Base-by-base conservation (phyloP, 805 yeast genomes). In the Hanseniaspora nectarophila region DNA sequence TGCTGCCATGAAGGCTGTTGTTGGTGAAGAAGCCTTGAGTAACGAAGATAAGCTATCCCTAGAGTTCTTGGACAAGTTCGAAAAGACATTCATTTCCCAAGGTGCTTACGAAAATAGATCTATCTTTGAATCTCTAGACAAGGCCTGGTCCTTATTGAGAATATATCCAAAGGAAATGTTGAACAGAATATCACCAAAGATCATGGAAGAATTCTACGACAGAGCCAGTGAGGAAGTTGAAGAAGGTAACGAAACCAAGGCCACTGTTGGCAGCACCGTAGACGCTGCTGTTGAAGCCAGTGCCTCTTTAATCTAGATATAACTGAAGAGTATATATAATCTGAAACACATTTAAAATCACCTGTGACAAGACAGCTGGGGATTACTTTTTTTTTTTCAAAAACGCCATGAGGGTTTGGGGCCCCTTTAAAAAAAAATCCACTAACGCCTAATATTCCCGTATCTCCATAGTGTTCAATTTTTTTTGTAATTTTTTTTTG, bases 1-100 rank as follows among this genome's bases (percentile, higher is more conserved):
- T 26, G 98, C 98, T 47, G 97, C 98, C 61, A 92, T 92, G 99
- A 92, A 92, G 74, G 95, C 98, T 13, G 99, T 92, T 60, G 99
- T 92, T 61, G 99, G 99, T 80, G 99, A 92, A 72, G 99, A 92
- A 72, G 98, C 99, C 33, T 76, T 92, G 64, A 88, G 97, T 32
- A 86, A 86, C 58, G 99, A 92, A 70, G 99, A 92, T 72, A 94
- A 94, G 73, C 77, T 92, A 59, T 92, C 98, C 2, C 77, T 92
- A 66, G 99, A 92, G 74, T 92, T 92, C 68, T 80, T 92, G 73
- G 98, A 94, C 68, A 92, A 92, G 73, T 92, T 92, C 62, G 99
- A 92, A 72, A 87, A 85, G 76, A 84, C 90, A 51, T 94, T 94
- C 64, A 87, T 92, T 62, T 65, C 88, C 44, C 99, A 92, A 74